phyloP scores from a whole-genome alignment of 495 filamentous ascomycete genomes.

The Hypoxylon rickii region DNA sequence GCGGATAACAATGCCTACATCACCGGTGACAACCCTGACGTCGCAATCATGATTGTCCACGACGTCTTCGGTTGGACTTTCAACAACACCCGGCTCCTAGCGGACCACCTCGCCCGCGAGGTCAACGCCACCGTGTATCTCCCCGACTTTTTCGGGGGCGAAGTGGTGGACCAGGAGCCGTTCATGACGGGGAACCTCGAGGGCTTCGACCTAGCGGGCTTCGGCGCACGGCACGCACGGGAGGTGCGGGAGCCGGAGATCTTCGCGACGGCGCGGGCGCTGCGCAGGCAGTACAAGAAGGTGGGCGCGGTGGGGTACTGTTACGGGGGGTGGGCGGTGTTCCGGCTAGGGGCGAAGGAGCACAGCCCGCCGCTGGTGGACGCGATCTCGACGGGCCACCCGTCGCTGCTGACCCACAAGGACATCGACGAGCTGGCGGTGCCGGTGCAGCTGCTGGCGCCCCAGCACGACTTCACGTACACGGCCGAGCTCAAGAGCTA shows the following conservation, averaged over 20 bases:
- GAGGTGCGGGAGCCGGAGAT: conserved; percentile 59
- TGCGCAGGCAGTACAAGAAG: conserved; percentile 47
- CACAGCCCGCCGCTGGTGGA: conserved; percentile 56
- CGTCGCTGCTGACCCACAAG: conserved; percentile 49
- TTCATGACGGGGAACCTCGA: conserved; percentile 38
- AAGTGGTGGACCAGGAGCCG: conserved; percentile 37
- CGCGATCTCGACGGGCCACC: conserved; percentile 58
- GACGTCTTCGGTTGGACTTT: conserved; percentile 66
- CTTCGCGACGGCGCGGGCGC: conserved; percentile 49
- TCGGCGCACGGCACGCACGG: conserved; percentile 46
- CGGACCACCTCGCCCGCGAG: conserved; percentile 60
- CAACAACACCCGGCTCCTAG: conserved; percentile 58
- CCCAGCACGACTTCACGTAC: conserved; percentile 56
- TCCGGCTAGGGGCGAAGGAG: conserved; percentile 46
- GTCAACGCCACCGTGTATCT: conserved; percentile 57
- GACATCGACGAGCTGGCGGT: conserved; percentile 59
- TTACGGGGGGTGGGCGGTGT: conserved; percentile 63
- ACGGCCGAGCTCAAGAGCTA: conserved; percentile 57
- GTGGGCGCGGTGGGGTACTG: conserved; percentile 65
- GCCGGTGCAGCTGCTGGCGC: conserved; percentile 62
- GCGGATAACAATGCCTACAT: conserved; percentile 47
- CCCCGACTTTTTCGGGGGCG: conserved; percentile 60
- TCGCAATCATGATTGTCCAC: conserved; percentile 59
- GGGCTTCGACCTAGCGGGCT: conserved; percentile 47
- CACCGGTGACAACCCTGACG: conserved; percentile 48